phyloP scores from a whole-genome alignment of 192 early-diverging fungal species.

The Spizellomyces punctatus region DNA sequence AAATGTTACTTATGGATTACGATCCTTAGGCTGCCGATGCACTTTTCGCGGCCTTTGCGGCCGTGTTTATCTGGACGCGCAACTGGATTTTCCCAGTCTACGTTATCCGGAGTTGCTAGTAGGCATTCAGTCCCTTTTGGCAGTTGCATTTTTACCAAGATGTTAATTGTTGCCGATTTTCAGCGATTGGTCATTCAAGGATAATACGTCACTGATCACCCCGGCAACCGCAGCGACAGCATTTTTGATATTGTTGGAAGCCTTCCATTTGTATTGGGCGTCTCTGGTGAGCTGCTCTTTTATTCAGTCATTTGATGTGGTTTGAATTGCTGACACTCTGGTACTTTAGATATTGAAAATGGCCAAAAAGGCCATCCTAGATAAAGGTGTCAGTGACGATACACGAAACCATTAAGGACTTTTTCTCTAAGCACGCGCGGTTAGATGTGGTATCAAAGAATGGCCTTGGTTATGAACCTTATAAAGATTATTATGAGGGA shows the following conservation, averaged over 20 bases:
- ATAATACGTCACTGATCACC: background rate
- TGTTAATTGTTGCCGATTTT: background rate
- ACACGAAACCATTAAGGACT: constrained; percentile 32
- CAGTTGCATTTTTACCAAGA: background rate
- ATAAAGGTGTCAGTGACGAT: constrained; percentile 48
- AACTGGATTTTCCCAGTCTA: constrained; percentile 38
- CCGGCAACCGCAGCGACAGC: background rate
- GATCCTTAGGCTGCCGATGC: constrained; percentile 30
- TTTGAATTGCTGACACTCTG: background rate
- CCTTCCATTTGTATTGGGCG: constrained; percentile 39
- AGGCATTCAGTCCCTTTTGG: constrained; percentile 10
- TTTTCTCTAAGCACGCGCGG: too few species aligned
- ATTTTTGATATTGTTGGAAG: constrained; percentile 32
- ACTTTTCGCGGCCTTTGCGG: constrained; percentile 38
- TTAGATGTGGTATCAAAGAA: too few species aligned
- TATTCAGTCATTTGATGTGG: background rate
- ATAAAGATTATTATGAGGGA: too few species aligned
- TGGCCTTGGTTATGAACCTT: too few species aligned
- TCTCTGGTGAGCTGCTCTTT: constrained; percentile 28
- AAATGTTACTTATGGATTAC: background rate
- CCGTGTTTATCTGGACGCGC: constrained; percentile 35
- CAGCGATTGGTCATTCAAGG: background rate
- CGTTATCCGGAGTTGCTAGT: constrained; percentile 32
- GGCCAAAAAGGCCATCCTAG: constrained; percentile 41
- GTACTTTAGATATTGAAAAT: constrained; percentile 49